Conservation (phyloP, 73 alveolate species). For the Effrenium voratum region DNA sequence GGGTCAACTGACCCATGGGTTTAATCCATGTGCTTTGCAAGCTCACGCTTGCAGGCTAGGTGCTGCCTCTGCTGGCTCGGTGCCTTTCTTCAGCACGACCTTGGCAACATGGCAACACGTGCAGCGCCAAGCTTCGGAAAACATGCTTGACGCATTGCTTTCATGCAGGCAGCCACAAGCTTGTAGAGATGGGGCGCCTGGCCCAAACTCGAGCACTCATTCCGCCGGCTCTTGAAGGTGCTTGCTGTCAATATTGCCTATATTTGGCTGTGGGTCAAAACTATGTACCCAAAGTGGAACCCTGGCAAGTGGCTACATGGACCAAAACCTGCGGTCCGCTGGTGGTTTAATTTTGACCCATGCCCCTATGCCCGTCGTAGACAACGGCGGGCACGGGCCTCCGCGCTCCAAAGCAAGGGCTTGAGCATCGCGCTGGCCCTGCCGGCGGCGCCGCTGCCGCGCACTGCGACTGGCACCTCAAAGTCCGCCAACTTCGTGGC, state of each 20-base stretch:
- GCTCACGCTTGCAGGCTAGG: too few relatives aligned
- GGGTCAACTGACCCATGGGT: too few relatives aligned
- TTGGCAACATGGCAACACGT: neutral
- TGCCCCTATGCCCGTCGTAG: neutral
- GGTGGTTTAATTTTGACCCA: neutral
- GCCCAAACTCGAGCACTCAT: too few relatives aligned
- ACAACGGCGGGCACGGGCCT: too few relatives aligned
- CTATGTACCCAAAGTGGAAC: neutral
- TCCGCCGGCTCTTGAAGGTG: too few relatives aligned
- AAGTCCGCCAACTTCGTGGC: neutral
- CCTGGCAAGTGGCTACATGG: neutral
- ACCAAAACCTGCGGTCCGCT: neutral
- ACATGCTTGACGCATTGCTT: too few relatives aligned
- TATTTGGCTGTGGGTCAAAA: too few relatives aligned
- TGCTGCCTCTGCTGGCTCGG: neutral
- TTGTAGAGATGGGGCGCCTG: conserved; percentile 49
- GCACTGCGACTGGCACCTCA: neutral
- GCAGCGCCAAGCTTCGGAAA: too few relatives aligned
- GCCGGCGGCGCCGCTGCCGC: neutral
- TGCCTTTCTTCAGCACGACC: conserved; percentile 16
- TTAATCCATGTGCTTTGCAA: too few relatives aligned
- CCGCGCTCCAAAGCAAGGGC: neutral
- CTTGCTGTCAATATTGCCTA: too few relatives aligned
- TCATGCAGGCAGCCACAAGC: neutral
- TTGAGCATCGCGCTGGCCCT: neutral